Conservation (phyloP, 768 basidiomycete genomes). For the Lactarius akahatsu region DNA sequence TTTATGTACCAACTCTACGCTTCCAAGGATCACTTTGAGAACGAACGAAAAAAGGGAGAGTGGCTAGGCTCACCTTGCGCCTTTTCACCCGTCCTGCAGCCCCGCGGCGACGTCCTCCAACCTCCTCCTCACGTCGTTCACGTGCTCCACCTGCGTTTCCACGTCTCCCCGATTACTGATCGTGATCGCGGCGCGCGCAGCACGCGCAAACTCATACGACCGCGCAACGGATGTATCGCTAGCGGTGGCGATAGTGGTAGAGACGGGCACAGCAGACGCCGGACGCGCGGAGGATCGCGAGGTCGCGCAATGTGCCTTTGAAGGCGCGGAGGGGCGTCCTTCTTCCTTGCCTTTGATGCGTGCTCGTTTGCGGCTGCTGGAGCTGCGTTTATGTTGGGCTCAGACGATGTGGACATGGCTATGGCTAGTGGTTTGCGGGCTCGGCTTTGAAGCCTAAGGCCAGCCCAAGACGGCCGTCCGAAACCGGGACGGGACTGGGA, state of each 20-base stretch:
- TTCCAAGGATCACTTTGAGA: too few species aligned
- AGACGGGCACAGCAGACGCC: conserved; percentile 38
- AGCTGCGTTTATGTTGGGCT: neutral
- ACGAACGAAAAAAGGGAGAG: neutral
- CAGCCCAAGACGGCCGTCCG: too few species aligned
- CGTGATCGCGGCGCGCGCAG: conserved; percentile 54
- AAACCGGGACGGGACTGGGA: too few species aligned
- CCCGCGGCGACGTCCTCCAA: conserved; percentile 53
- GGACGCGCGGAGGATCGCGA: conserved; percentile 66
- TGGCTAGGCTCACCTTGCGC: neutral
- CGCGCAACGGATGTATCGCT: conserved; percentile 45
- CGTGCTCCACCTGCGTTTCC: conserved; percentile 49
- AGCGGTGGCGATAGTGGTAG: neutral
- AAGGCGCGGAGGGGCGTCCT: too few species aligned
- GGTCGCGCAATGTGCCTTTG: conserved; percentile 66
- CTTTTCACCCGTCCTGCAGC: conserved; percentile 7
- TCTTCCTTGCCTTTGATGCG: neutral
- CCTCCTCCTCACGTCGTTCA: conserved; percentile 54
- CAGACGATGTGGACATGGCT: neutral
- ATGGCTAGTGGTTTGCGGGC: too few species aligned
- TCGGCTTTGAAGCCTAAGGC: too few species aligned
- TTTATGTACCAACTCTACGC: too few species aligned
- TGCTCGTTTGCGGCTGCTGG: neutral
- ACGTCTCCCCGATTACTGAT: conserved; percentile 52
- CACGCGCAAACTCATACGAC: conserved; percentile 63